Base-by-base conservation (phyloP, 129 eudicot species). In the Flaveria sonorensis region DNA sequence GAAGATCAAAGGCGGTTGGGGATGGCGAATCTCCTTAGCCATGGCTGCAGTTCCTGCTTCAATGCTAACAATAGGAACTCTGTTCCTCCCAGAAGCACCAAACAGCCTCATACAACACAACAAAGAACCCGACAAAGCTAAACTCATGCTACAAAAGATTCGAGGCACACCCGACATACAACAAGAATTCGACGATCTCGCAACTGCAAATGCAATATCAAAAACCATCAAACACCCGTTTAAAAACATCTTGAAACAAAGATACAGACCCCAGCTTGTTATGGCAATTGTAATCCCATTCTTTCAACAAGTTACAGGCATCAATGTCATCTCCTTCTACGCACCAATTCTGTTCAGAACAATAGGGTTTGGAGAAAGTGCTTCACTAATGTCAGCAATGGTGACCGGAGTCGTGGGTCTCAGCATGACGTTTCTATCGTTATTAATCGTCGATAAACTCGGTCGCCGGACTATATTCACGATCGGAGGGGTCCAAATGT, bases 121-220 rank as follows among this genome's bases (percentile, higher is more conserved):
- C 64, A 66, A 65, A 39, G 76, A 85, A 24, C 82, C 85, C 15
- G 75, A 75, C 46, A 79, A 77, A 59, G 89, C 97, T 18, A 86
- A 82, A 55, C 47, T 13, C 9, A 83, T 89, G 84, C 90, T 92
- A 30, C 89, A 86, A 67, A 80, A 71, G 26, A 60, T 92, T 39
- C 59, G 97, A 73, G 97, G 92, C 21, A 79, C 86, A 0, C 36
- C 57, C 2, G 86, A 89, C 72, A 89, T 87, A 4, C 80, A 89
- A 45, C 84, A 82, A n/a, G 92, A 92, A 77, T 78, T 92, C 10
- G 74, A 89, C 15, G 97, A 89, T 70, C 89, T 89, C 61, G 63
- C 78, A 19, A 57, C 77, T 20, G 96, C 96, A 24, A 89, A 85
- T 10, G 81, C 81, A 10, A 68, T 26, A 28, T 78, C 97, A 6